A percentile compares a stretch with the other conserved stretches of the same genome.
These are phyloP conservation scores for Hypoxylon sp. DNA, from an alignment of 2,329 filamentous ascomycete species.

Conservation along the genomic window DNA sequence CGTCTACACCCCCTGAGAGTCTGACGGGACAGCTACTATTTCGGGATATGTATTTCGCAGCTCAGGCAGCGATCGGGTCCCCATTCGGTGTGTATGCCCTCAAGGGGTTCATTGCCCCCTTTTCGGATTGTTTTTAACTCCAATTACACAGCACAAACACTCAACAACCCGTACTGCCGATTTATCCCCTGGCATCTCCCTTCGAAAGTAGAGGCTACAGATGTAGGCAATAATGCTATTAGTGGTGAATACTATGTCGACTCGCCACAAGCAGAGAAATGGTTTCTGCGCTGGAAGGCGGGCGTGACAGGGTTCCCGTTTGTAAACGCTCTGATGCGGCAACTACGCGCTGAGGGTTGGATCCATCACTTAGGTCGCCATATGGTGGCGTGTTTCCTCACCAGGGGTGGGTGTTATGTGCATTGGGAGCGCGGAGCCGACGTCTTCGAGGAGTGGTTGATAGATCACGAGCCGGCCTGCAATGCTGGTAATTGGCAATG, in stretches of 20 bases:
- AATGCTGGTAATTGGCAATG: constrained; percentile 86
- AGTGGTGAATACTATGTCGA: constrained; percentile 77
- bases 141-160: constrained; percentile 64
- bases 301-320: constrained; percentile 83
- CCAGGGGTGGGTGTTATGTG: constrained; percentile 82
- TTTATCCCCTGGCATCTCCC: constrained; percentile 86
- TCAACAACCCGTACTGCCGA: constrained; percentile 76
- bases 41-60: constrained; percentile 87
- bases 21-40: constrained; percentile 82
- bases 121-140: constrained; percentile 9
- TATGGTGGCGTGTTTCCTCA: constrained; percentile 86
- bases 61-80: constrained; percentile 77
- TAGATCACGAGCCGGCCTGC: constrained; percentile 82
- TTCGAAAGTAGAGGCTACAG: constrained; percentile 64
- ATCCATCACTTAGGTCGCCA: constrained; percentile 85
- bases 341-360: constrained; percentile 80
- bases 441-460: constrained; percentile 81
- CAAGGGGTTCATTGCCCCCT: not conserved
- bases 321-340: constrained; percentile 86
- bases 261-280: constrained; percentile 71
- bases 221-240: constrained; percentile 61
- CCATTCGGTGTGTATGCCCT: constrained; percentile 62
- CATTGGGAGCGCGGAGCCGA: constrained; percentile 85
- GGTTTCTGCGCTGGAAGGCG: constrained; percentile 78
- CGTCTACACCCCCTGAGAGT: constrained; percentile 76